Conservation (phyloP, 805 yeast genomes). For the Danielozyma ontarioensis region DNA sequence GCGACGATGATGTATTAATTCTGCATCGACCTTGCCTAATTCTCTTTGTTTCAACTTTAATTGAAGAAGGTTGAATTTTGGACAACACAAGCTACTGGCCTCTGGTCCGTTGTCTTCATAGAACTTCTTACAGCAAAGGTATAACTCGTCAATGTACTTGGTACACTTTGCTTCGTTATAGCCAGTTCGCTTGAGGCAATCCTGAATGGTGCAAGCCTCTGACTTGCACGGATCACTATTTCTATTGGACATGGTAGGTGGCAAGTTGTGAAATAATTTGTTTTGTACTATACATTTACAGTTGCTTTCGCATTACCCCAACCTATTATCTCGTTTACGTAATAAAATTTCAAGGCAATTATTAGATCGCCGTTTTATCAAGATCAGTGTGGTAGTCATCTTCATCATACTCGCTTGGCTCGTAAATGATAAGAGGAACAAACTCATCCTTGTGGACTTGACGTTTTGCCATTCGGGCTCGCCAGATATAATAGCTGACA, state of each 20-base stretch:
- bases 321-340: background rate
- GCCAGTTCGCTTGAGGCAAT: constrained; percentile 57
- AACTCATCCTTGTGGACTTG: constrained; percentile 27
- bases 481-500: constrained; percentile 48
- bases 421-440: constrained; percentile 37
- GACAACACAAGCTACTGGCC: constrained; percentile 72
- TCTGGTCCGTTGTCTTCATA: constrained; percentile 57
- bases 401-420: constrained; percentile 48
- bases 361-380: constrained; percentile 25
- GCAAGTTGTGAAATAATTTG: background rate
- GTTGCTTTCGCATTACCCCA: too few species aligned
- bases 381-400: constrained; percentile 54
- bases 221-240: constrained; percentile 56
- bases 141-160: constrained; percentile 60
- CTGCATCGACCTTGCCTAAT: constrained; percentile 55
- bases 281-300: background rate
- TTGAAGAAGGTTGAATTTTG: constrained; percentile 56
- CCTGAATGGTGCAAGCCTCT: constrained; percentile 80
- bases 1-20: constrained; percentile 25
- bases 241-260: background rate
- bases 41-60: constrained; percentile 63
- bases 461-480: constrained; percentile 16
- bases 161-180: constrained; percentile 77
- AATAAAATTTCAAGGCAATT: too few species aligned
- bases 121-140: constrained; percentile 67